Evolutionary conservation across 345 rosid species (phyloP).

Genomic region (Populus euphratica): DNA sequence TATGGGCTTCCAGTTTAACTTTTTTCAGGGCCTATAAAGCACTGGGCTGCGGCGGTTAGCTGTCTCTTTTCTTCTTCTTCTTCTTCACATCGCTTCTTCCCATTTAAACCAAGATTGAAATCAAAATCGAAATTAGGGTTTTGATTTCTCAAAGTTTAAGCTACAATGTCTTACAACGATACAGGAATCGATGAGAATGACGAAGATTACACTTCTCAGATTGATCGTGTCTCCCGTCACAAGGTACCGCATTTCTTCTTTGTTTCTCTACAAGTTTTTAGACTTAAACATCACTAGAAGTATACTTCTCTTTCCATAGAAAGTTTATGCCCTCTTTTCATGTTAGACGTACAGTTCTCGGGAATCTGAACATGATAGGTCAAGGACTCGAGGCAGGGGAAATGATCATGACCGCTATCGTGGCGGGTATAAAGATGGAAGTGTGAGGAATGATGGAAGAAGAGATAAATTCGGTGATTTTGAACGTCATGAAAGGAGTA

Average conservation of each 20-base stretch:
- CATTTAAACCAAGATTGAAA: background rate
- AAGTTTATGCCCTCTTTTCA: background rate
- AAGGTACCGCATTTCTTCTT: background rate
- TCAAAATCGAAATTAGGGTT: background rate
- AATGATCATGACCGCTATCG: slow-evolving; percentile 2
- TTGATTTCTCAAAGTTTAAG: background rate
- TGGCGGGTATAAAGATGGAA: slow-evolving; percentile 19
- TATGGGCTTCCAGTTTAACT: background rate
- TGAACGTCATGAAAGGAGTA: slow-evolving; percentile 4
- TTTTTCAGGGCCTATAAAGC: background rate
- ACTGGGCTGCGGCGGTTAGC: background rate
- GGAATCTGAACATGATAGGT: slow-evolving; percentile 19
- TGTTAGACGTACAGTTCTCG: slow-evolving; percentile 11
- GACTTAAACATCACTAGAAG: background rate
- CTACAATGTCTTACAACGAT: background rate
- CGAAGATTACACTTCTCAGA: background rate
- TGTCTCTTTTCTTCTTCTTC: background rate
- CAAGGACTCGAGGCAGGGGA: slow-evolving; percentile 11
- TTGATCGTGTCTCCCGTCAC: background rate
- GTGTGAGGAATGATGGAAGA: slow-evolving; percentile 9
- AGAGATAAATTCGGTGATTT: slow-evolving; percentile 17
- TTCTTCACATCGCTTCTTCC: background rate
- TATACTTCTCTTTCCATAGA: background rate
- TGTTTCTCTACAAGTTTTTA: background rate
- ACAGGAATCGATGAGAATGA: background rate